phyloP scores from a whole-genome alignment of 2,329 filamentous ascomycete species.

The Tolypocladium ovalisporum region DNA sequence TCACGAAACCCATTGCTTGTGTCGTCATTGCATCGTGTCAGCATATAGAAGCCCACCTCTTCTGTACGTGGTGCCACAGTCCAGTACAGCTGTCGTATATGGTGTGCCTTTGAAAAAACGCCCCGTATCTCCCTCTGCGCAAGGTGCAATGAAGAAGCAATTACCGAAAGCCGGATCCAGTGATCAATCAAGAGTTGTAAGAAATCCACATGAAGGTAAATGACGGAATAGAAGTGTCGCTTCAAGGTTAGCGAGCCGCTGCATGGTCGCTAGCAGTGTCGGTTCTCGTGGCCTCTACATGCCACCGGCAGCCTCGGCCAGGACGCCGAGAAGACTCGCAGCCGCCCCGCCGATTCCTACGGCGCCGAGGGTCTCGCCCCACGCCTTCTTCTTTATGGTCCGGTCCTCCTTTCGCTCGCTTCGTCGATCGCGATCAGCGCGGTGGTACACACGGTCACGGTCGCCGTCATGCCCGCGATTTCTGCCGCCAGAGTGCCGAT shows the following conservation, averaged over 20 bases:
- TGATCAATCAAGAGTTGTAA: neutral
- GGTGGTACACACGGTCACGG: constrained; percentile 27
- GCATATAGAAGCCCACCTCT: neutral
- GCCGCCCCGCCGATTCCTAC: constrained; percentile 52
- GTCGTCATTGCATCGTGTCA: neutral
- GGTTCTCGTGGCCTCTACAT: constrained; percentile 4
- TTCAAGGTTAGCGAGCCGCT: neutral
- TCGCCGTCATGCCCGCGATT: constrained; percentile 19
- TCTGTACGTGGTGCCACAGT: neutral
- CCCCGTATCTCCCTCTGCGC: neutral
- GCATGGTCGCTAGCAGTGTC: neutral
- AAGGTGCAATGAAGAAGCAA: too few relatives aligned
- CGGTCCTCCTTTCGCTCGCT: constrained; percentile 26
- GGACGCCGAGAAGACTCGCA: constrained; percentile 44
- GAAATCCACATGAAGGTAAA: neutral
- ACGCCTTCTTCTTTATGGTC: constrained; percentile 30
- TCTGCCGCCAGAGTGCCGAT: constrained; percentile 9
- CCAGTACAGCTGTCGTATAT: neutral
- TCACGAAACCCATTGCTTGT: neutral
- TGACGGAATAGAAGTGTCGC: neutral
- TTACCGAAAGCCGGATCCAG: too few relatives aligned
- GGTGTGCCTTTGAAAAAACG: neutral
- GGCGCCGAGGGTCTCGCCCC: constrained; percentile 43
- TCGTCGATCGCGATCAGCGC: constrained; percentile 26
- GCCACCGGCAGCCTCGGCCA: constrained; percentile 42